Percentiles rank a stretch among this genome's conserved stretches.
phyloP scores from a whole-genome alignment of 192 early-diverging fungal species.

The Coemansia guatemalensis region DNA sequence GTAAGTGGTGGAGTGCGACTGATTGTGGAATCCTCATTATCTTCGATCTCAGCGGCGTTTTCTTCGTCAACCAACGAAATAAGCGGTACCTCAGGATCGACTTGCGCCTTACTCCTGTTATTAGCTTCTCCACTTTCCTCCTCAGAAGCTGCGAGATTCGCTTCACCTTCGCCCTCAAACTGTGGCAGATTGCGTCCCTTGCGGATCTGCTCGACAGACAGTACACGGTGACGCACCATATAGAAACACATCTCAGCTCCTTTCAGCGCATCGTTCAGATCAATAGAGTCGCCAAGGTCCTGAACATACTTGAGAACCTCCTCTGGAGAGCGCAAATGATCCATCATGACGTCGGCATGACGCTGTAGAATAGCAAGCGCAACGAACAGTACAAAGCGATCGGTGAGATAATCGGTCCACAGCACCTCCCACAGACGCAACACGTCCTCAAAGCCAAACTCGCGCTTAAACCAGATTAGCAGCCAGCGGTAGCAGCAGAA shows the following conservation, averaged over 20 bases:
- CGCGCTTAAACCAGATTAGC: constrained; percentile 95
- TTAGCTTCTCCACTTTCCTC: not conserved
- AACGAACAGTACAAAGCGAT: constrained; percentile 90
- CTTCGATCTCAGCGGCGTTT: not conserved
- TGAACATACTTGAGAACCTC: constrained; percentile 94
- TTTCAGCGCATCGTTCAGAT: constrained; percentile 72
- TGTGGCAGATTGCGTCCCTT: constrained; percentile 21
- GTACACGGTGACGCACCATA: constrained; percentile 43
- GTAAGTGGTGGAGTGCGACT: constrained; percentile 14
- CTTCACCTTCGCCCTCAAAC: constrained; percentile 6
- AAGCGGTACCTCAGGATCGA: constrained; percentile 36
- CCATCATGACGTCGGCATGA: constrained; percentile 77
- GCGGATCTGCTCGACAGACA: constrained; percentile 29
- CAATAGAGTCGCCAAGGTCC: constrained; percentile 77
- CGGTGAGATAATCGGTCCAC: constrained; percentile 71
- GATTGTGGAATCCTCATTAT: constrained; percentile 16
- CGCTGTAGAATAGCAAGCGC: constrained; percentile 93
- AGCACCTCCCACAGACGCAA: constrained; percentile 88
- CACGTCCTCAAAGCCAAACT: constrained; percentile 86
- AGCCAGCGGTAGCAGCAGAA: constrained; percentile 99
- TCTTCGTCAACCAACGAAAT: constrained; percentile 31
- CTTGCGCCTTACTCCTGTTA: not conserved
- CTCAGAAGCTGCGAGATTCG: not conserved
- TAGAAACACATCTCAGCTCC: constrained; percentile 75
- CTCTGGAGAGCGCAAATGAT: constrained; percentile 80